These are phyloP conservation scores for Edaphochlamys debaryana DNA, from an alignment of 139 green algal genomes.

Conservation along the genomic window DNA sequence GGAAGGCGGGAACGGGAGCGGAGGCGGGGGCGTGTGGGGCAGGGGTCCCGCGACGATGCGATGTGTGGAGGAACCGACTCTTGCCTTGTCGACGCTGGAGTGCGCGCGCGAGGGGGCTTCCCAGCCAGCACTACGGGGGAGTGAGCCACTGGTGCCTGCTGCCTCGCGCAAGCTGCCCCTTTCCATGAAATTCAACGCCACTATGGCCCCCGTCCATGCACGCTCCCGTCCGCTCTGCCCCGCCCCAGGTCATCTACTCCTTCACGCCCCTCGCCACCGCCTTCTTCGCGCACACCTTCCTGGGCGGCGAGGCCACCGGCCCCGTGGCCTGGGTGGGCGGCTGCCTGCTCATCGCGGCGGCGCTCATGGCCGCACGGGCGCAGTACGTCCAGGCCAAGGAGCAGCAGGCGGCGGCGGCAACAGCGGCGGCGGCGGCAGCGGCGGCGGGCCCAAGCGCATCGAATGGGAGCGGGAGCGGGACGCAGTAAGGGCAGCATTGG, in stretches of 20 bases:
- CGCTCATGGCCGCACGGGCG: too few relatives aligned
- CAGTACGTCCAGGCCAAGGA: too few relatives aligned
- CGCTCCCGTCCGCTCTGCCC: too few relatives aligned
- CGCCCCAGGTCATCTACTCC: conserved; percentile 62
- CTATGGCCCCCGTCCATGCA: background rate
- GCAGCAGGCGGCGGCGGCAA: too few relatives aligned
- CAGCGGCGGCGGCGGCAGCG: too few relatives aligned
- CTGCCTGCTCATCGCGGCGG: conserved; percentile 40
- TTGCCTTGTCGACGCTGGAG: background rate
- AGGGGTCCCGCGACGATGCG: background rate
- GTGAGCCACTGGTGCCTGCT: background rate
- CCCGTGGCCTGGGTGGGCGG: conserved; percentile 55
- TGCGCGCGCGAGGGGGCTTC: too few relatives aligned
- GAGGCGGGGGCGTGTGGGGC: background rate
- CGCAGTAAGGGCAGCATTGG: too few relatives aligned
- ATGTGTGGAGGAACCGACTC: background rate
- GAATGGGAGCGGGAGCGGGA: too few relatives aligned
- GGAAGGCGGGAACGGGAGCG: background rate
- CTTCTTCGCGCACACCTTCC: conserved; percentile 44
- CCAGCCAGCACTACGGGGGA: background rate
- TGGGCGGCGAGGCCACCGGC: conserved; percentile 62
- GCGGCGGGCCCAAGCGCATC: too few relatives aligned
- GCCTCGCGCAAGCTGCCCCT: too few relatives aligned
- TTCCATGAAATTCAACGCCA: background rate
- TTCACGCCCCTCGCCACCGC: conserved; percentile 62